These are phyloP conservation scores for Sphagnum contortum DNA, from an alignment of 225 moss, liverwort and hornwort genomes.

Conservation along the genomic window DNA sequence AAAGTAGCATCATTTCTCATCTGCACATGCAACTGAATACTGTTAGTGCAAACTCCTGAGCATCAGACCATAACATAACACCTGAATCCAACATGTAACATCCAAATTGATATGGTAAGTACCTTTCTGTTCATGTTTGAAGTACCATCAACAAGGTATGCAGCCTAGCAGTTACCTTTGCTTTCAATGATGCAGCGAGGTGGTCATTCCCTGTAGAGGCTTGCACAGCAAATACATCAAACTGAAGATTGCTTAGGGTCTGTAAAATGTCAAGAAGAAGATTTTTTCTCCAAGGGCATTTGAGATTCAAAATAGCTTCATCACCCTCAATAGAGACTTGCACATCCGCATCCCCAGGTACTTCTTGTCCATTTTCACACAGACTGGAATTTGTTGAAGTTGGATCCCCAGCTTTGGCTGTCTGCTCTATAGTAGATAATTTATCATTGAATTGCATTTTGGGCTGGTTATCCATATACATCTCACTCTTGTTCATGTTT, in stretches of 20 bases:
- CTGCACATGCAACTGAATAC: slow-evolving; percentile 16
- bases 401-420: no score
- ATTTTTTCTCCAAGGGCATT: slow-evolving; percentile 63
- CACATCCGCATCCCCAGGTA: slow-evolving; percentile 25
- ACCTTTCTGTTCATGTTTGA: not conserved
- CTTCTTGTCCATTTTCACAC: not conserved
- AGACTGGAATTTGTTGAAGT: no score
- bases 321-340: slow-evolving; percentile 38
- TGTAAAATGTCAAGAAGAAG: slow-evolving; percentile 58
- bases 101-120: not conserved
- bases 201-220: slow-evolving; percentile 40
- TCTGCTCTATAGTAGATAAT: no score
- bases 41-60: no score
- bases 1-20: slow-evolving; percentile 20
- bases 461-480: no score
- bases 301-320: slow-evolving; percentile 41
- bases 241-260: slow-evolving; percentile 47
- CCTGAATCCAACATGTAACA: not conserved
- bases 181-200: slow-evolving; percentile 45
- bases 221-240: slow-evolving; percentile 48
- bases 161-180: slow-evolving; percentile 53
- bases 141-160: not conserved
- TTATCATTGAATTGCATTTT: no score
- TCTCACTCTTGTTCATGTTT: no score
- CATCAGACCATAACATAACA: not conserved